Evolutionary conservation across 2,329 filamentous ascomycete species (phyloP), one percentile per base, ranked within the genome.

Genomic region (Aspergillus awamori): DNA sequence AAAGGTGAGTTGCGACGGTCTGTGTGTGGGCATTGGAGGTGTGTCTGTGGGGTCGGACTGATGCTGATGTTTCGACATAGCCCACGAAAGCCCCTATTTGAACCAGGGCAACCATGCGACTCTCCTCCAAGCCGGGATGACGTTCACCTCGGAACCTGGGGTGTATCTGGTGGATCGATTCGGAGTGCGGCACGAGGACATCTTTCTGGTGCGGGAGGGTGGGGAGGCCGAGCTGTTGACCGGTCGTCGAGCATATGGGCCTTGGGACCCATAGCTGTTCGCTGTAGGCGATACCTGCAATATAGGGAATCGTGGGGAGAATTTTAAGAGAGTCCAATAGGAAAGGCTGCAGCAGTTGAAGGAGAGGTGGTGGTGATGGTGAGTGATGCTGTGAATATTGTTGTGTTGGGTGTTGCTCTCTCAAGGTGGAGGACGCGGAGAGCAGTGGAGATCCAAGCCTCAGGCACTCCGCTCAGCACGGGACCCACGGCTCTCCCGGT

Each of bases 51-150:
- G 2, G 5, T 24, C 41, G 24, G 7, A 20, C 5, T 15, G 10
- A 30, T 58, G 17, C 39, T 58, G 22, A 48, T 3, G 41, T 45
- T 5, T 15, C 13, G 5, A 11, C 24, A 7, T 38, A 70, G 69
- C 86, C 1, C 86, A 88, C 64, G 86, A 89, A 69, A 86, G 84
- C 30, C 86, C 86, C 0, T 89, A 88, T 65, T 74, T 89, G 33
- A 87, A 89, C 69, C 86, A 87, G 67, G 87, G 84, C 60, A 89
- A 89, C 66, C 76, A 75, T 2, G 73, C 69, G 2, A 75, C 77
- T 0, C 67, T 75, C 0, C 74, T 88, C 5, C 76, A 78, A 49
- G 76, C 83, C 0, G 86, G 86, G 0, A 89, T 89, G 86, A 80
- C 82, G 0, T 89, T 89, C 62, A 88, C 87, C 0, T 83, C 83